phyloP scores from a whole-genome alignment of 2,329 filamentous ascomycete genomes.

The Fusarium graminum region DNA sequence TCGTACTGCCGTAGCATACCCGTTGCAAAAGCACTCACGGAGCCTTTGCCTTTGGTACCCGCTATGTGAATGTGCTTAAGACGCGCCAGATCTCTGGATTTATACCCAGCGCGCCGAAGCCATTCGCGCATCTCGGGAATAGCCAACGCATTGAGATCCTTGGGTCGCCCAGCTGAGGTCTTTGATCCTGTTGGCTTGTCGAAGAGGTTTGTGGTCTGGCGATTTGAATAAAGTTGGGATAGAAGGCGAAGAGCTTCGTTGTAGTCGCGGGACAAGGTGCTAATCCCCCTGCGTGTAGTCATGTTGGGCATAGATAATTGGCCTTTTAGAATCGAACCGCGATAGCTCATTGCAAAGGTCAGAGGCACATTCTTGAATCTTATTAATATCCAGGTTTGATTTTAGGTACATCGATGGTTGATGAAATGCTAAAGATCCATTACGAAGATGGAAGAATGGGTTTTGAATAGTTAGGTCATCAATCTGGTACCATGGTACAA shows the following conservation, averaged over 20 bases:
- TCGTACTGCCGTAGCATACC: conserved; percentile 73
- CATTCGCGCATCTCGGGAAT: conserved; percentile 87
- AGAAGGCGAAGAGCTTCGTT: conserved; percentile 79
- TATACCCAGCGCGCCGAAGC: conserved; percentile 80
- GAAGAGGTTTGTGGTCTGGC: conserved; percentile 70
- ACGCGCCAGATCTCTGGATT: conserved; percentile 60
- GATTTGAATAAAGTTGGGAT: conserved; percentile 84
- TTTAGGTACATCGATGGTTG: not conserved
- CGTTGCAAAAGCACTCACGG: conserved; percentile 85
- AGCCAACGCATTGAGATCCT: conserved; percentile 75
- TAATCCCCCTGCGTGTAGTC: conserved; percentile 20
- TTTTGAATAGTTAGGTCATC: conserved; percentile 2
- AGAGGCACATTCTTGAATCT: conserved; percentile 1
- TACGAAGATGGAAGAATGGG: conserved; percentile 2
- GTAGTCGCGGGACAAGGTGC: conserved; percentile 57
- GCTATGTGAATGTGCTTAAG: conserved; percentile 81
- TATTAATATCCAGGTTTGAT: not conserved
- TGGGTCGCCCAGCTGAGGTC: conserved; percentile 57
- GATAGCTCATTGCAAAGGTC: conserved; percentile 8
- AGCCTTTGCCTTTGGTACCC: conserved; percentile 95
- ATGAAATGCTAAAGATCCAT: not conserved
- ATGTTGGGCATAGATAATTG: conserved; percentile 12
- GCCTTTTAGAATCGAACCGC: not conserved
- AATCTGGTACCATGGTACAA: not conserved
- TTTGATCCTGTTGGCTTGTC: conserved; percentile 47